Percentiles rank a stretch among this genome's conserved stretches.
phyloP scores from a whole-genome alignment of 768 basidiomycete species.

The Rhizopogon rudus region DNA sequence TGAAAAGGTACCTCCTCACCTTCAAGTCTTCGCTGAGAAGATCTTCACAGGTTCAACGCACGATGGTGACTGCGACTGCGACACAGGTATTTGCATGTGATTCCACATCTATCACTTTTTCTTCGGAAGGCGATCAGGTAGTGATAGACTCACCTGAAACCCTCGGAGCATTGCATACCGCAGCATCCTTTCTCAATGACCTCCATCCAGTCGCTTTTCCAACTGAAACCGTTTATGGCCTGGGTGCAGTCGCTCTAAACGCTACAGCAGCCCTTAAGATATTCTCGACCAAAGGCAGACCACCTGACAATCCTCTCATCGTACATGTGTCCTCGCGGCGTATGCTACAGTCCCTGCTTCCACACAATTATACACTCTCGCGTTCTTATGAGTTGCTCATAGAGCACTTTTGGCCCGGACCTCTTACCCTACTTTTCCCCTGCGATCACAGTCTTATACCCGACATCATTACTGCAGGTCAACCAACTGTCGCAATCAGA shows the following conservation, averaged over 20 bases:
- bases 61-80: slow-evolving; percentile 12
- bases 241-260: slow-evolving; percentile 82
- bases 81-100: slow-evolving; percentile 57
- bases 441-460: slow-evolving; percentile 58
- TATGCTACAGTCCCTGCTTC: slow-evolving; percentile 80
- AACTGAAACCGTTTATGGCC: slow-evolving; percentile 97
- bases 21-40: slow-evolving; percentile 22
- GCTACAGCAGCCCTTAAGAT: slow-evolving; percentile 63
- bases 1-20: slow-evolving; percentile 5
- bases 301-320: slow-evolving; percentile 95
- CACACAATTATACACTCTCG: slow-evolving; percentile 56
- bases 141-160: slow-evolving; percentile 48
- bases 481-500: slow-evolving; percentile 80
- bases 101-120: slow-evolving; percentile 56
- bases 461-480: slow-evolving; percentile 71
- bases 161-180: slow-evolving; percentile 45
- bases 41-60: not conserved
- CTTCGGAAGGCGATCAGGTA: slow-evolving; percentile 36
- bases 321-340: slow-evolving; percentile 84
- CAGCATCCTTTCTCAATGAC: slow-evolving; percentile 48
- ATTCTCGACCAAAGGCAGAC: slow-evolving; percentile 87
- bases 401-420: slow-evolving; percentile 89
- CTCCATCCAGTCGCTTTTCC: slow-evolving; percentile 76
- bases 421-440: slow-evolving; percentile 90
- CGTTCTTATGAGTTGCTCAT: slow-evolving; percentile 70